phyloP scores from a whole-genome alignment of 2,329 filamentous ascomycete genomes.

The Diplodia scrobiculata region DNA sequence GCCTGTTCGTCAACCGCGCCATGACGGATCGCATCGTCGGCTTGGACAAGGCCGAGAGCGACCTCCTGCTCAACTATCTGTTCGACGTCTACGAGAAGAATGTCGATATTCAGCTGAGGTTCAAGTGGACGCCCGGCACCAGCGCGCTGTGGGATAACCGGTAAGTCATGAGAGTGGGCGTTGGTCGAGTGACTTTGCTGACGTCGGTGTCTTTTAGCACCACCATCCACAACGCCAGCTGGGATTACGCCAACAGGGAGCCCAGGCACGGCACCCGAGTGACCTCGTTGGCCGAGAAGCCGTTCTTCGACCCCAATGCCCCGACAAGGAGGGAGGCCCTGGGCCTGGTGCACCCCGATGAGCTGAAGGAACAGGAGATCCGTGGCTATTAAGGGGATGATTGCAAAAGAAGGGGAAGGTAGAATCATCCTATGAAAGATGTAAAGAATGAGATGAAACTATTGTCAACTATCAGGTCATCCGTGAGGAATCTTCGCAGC shows the following conservation, averaged over 20 bases:
- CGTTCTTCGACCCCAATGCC: conserved; percentile 65
- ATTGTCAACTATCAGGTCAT: not conserved
- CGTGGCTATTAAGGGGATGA: not conserved
- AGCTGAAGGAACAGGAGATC: conserved; percentile 38
- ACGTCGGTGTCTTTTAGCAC: conserved; percentile 50
- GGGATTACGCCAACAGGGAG: conserved; percentile 69
- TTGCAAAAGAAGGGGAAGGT: not conserved
- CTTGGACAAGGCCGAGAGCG: conserved; percentile 68
- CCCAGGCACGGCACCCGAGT: conserved; percentile 72
- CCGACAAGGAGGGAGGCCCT: conserved; percentile 68
- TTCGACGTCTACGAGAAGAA: conserved; percentile 70
- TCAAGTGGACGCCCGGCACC: conserved; percentile 68
- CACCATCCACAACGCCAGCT: conserved; percentile 73
- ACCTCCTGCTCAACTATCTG: conserved; percentile 66
- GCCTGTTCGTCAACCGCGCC: conserved; percentile 69
- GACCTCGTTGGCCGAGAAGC: conserved; percentile 70
- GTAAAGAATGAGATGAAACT: conserved; percentile 17
- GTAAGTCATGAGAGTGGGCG: conserved; percentile 40
- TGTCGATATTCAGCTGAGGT: conserved; percentile 71
- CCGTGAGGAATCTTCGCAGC: not conserved
- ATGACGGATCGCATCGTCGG: conserved; percentile 71
- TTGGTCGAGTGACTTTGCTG: not conserved
- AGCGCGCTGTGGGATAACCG: conserved; percentile 73
- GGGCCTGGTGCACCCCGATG: conserved; percentile 62
- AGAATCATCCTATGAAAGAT: not conserved